These are phyloP conservation scores for Nitzschia palea DNA, from an alignment of 108 stramenopile species.

Conservation along the genomic window DNA sequence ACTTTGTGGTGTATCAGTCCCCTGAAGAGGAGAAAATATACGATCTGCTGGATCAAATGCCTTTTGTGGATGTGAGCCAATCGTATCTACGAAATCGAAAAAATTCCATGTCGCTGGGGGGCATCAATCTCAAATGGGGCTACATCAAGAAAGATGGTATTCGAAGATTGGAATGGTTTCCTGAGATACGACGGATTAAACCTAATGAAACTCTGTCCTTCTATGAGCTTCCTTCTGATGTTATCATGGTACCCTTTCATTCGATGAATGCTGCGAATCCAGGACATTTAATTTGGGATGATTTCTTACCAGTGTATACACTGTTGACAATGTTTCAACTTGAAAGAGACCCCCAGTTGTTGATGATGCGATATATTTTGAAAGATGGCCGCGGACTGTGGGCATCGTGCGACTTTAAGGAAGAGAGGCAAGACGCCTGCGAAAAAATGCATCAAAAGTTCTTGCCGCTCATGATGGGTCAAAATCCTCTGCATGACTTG, in stretches of 20 bases:
- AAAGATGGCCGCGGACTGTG: constrained; percentile 33
- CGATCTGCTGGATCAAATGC: not conserved
- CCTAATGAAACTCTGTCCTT: constrained; percentile 14
- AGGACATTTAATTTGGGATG: constrained; percentile 66
- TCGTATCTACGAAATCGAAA: constrained; percentile 18
- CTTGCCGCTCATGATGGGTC: constrained; percentile 44
- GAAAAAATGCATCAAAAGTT: constrained; percentile 47
- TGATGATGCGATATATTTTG: constrained; percentile 41
- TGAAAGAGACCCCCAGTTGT: constrained; percentile 26
- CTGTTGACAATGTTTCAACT: constrained; percentile 54
- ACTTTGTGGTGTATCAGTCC: constrained; percentile 54
- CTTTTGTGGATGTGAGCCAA: constrained; percentile 25
- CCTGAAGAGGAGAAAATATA: constrained; percentile 22
- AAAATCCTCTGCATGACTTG: constrained; percentile 12
- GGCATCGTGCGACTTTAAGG: constrained; percentile 38
- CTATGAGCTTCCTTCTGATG: constrained; percentile 38
- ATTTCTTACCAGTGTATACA: constrained; percentile 58
- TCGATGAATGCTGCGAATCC: constrained; percentile 49
- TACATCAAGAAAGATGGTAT: constrained; percentile 18
- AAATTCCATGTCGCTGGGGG: constrained; percentile 38
- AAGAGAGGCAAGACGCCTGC: constrained; percentile 32
- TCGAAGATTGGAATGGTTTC: constrained; percentile 42
- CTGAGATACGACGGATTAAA: constrained; percentile 17
- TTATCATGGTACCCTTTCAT: constrained; percentile 49
- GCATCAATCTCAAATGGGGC: constrained; percentile 54